Base-by-base conservation (phyloP, 108 stramenopile species). In the Cyclostephanos invisitatus region DNA sequence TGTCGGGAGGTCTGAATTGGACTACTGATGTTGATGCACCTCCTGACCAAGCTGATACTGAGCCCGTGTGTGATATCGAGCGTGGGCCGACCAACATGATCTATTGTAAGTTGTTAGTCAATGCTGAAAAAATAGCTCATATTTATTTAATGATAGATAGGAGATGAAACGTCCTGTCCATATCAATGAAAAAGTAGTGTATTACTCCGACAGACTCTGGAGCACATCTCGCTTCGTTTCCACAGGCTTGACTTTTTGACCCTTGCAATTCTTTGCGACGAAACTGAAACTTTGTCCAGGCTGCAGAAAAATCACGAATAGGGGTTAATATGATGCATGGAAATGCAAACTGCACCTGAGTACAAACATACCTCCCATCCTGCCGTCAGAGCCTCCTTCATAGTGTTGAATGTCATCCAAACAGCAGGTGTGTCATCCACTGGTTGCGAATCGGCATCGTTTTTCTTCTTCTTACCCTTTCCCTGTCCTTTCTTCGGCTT, bases 261-360 rank as follows among this genome's bases (percentile, higher is more conserved):
- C 91, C 62, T 85, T 89, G 25, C 88, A 87, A 48, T 87, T 83
- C 9, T 51, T 90, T 25, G 89, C 87, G 25, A 87, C 77, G 58
- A 93, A 93, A 49, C 86, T 87, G 62, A 93, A 93, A 59, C 75
- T 86, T 75, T 92, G 89, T 9, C 91, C 91, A 25, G 91, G 91
- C 74, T 82, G 58, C 10, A 56, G 20, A 25, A 21, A 17, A 15
- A 35, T 53, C 27, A 55, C 12, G 48, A 72, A 24, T 37, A 54
- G n/a, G 27, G 35, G 35, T 24, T 17, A 38, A 42, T 28, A 11
- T 14, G 37, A 73, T 40, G 40, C 50, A 57, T 17, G 17, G 27
- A 22, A 38, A 35, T 20, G 60, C 11, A 65, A 18, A 58, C 6
- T 28, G 3, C 55, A 24, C 14, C 10, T 7, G 48, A 58, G 82